Percentiles rank a stretch among this genome's conserved stretches.
phyloP scores from a whole-genome alignment of 176 grass and related monocot species.

The Aegilops bicornis region DNA sequence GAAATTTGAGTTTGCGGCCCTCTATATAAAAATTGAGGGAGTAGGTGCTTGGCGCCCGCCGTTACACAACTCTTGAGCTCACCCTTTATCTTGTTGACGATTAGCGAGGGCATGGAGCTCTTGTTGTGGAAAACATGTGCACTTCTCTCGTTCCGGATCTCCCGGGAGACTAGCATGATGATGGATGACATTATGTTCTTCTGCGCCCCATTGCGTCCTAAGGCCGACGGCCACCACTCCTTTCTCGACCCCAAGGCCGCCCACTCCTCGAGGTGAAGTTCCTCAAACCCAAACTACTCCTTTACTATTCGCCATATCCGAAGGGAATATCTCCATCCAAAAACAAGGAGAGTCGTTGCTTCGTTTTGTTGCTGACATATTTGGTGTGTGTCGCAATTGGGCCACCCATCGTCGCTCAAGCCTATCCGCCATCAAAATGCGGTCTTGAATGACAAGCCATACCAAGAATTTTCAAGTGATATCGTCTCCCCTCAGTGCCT shows the following conservation, averaged over 20 bases:
- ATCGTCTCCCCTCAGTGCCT: too few species aligned
- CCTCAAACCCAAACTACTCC: neutral
- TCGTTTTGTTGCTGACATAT: neutral
- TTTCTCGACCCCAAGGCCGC: neutral
- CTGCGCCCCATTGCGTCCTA: neutral
- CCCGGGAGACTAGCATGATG: too few species aligned
- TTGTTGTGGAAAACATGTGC: neutral
- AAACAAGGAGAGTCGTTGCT: neutral
- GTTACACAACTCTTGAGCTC: neutral
- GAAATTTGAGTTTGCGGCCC: too few species aligned
- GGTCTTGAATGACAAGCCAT: too few species aligned
- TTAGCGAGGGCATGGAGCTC: neutral
- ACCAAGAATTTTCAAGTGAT: neutral
- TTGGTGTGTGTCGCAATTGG: neutral
- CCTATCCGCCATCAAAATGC: neutral
- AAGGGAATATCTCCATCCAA: neutral
- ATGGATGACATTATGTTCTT: neutral
- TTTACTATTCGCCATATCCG: neutral
- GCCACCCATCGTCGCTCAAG: neutral
- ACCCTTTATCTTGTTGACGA: neutral
- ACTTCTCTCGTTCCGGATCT: neutral
- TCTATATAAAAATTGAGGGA: too few species aligned
- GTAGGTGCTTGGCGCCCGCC: neutral
- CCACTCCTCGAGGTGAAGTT: neutral
- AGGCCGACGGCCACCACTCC: neutral